Percentiles rank a stretch among this genome's conserved stretches.
Conservation (phyloP, 345 rosid species). For the Schrenkiella parvula region DNA sequence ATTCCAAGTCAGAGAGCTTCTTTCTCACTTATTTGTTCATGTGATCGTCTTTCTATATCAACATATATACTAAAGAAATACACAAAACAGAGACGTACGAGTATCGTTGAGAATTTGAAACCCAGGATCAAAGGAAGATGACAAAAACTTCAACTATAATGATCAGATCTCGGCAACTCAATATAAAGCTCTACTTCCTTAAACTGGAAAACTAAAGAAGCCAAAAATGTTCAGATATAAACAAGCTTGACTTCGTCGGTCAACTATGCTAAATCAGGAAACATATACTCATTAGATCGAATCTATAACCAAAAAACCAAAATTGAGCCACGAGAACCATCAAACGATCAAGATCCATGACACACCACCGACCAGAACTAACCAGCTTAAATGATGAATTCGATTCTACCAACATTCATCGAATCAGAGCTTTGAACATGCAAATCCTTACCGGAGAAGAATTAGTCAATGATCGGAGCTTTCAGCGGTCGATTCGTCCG, state of each 20-base stretch:
- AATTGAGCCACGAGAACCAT: slow-evolving; percentile 3
- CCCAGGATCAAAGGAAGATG: not conserved
- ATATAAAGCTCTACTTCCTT: no score
- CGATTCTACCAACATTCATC: not conserved
- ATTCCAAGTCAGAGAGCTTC: not conserved
- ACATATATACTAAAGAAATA: not conserved
- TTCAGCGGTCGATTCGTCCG: not conserved
- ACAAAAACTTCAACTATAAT: not conserved
- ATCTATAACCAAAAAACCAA: not conserved
- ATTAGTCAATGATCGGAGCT: slow-evolving; percentile 11
- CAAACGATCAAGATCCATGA: slow-evolving; percentile 17
- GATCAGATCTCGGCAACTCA: slow-evolving; percentile 5
- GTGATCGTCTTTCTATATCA: not conserved
- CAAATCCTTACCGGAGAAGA: slow-evolving; percentile 17
- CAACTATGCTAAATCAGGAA: slow-evolving; percentile 30
- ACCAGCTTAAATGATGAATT: not conserved
- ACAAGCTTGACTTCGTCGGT: slow-evolving; percentile 20
- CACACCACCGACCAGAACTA: not conserved
- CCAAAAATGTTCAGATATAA: not conserved
- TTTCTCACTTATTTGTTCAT: not conserved
- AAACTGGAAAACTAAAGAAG: not conserved
- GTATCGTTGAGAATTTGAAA: not conserved
- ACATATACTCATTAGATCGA: slow-evolving; percentile 12
- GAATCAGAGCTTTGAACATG: slow-evolving; percentile 2
- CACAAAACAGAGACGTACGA: not conserved